A percentile compares a stretch with the other conserved stretches of the same genome.
phyloP scores from a whole-genome alignment of 2,329 filamentous ascomycete genomes.

The Phialophora chinensis region DNA sequence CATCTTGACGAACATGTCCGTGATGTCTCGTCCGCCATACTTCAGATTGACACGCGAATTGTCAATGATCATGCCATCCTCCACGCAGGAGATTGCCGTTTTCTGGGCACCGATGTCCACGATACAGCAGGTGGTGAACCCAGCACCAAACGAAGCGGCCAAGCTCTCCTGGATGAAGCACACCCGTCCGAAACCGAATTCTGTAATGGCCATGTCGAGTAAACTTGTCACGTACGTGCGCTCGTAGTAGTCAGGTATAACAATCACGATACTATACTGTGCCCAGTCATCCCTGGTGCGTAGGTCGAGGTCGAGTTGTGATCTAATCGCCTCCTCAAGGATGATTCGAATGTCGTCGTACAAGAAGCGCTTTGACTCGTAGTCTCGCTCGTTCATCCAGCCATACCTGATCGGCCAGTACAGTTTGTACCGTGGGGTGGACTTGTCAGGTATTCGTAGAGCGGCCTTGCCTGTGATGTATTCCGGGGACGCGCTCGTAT shows the following conservation, averaged over 20 bases:
- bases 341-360: conserved; percentile 87
- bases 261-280: conserved; percentile 94
- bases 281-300: conserved; percentile 69
- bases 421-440: conserved; percentile 84
- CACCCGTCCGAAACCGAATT: conserved; percentile 86
- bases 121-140: conserved; percentile 91
- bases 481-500: conserved; percentile 73
- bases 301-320: conserved; percentile 74
- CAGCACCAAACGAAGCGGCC: conserved; percentile 91
- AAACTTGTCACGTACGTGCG: conserved; percentile 87
- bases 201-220: conserved; percentile 82
- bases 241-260: conserved; percentile 96
- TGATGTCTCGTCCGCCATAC: conserved; percentile 89
- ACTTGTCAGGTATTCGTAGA: conserved; percentile 85
- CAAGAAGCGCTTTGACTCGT: conserved; percentile 76
- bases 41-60: conserved; percentile 96
- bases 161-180: conserved; percentile 97
- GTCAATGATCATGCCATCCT: conserved; percentile 92
- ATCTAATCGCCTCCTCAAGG: conserved; percentile 81
- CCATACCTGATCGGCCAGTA: conserved; percentile 91
- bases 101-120: conserved; percentile 97
- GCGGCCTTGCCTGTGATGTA: conserved; percentile 84
- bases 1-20: conserved; percentile 95
- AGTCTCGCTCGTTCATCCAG: conserved; percentile 89
- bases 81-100: conserved; percentile 94